These are phyloP conservation scores for Inosperma sp. DNA, from an alignment of 768 basidiomycete species.

Conservation along the genomic window DNA sequence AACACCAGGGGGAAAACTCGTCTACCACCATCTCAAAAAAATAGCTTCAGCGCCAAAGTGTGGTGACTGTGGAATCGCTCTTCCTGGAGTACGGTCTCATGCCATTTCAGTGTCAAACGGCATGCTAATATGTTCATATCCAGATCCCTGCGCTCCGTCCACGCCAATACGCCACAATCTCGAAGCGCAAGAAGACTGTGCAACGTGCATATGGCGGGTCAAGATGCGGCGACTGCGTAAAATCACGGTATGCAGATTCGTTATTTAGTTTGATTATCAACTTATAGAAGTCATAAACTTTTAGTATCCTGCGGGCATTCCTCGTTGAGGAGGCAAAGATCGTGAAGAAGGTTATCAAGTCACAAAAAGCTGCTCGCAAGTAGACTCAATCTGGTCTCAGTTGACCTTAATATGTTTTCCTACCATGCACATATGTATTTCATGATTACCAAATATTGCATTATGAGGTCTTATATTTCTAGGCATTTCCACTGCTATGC, in stretches of 20 bases:
- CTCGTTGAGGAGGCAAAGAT: conserved; percentile 99
- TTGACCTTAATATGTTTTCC: conserved; percentile 19
- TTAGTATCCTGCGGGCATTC: conserved; percentile 95
- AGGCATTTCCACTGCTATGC: too few relatives aligned
- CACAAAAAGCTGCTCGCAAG: conserved; percentile 55
- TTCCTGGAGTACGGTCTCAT: conserved; percentile 75
- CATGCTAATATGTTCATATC: neutral
- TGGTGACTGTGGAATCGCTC: conserved; percentile 94
- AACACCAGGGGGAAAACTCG: conserved; percentile 97
- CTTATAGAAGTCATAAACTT: conserved; percentile 9
- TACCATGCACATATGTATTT: conserved; percentile 28
- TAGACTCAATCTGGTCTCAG: conserved; percentile 25
- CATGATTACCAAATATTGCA: conserved; percentile 18
- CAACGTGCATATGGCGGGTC: conserved; percentile 96
- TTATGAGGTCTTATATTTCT: conserved; percentile 18
- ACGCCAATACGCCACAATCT: conserved; percentile 90
- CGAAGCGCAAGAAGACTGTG: conserved; percentile 97
- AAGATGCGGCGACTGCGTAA: conserved; percentile 93
- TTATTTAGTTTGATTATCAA: neutral
- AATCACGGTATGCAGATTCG: conserved; percentile 66
- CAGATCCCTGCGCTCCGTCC: conserved; percentile 95
- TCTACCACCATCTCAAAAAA: conserved; percentile 98
- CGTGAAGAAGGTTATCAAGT: conserved; percentile 98
- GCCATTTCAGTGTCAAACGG: neutral
- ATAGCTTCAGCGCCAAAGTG: conserved; percentile 88